Base-by-base conservation (phyloP, 768 basidiomycete genomes). In the Phylloporus scabripes region DNA sequence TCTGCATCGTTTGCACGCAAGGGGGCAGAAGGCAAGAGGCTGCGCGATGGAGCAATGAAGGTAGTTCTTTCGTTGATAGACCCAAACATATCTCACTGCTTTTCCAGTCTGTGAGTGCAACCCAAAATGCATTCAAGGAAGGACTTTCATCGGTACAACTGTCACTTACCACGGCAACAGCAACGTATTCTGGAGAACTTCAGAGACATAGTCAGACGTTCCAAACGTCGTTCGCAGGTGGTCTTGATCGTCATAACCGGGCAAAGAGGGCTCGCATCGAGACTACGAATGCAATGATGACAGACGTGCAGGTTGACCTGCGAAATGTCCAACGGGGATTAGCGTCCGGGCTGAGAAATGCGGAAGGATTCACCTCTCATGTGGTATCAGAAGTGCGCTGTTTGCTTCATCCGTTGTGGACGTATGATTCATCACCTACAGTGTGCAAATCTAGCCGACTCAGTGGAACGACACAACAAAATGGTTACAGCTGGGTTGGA, bases 241-340 rank as follows among this genome's bases (percentile, higher is more conserved):
- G 80, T 28, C 75, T 87, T 53, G 80, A 87, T 52, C 74, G 79
- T 51, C 70, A 85, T 57, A 67, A 70, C 37, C 73, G 78, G 46
- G 75, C 80, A 14, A 92, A 92, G 60, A 77, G 82, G 42, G 81
- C 81, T 33, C 78, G 88, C 37, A 59, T 83, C 2, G 85, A 87
- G 45, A 73, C 76, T 9, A 81, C 78, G 17, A 70, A 72, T 36
- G 61, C 69, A 3, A 67, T 87, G 59, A 68, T 67, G 26, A 64
- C 70, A 5, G 76, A 80, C 28, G 58, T 79, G 29, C 76, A 81
- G 53, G 70, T 74, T 28, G 75, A 81, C 42, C 78, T 79, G 57
- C 72, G 72, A 20, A 66, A 70, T 46, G 57, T 82, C 48, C 78
- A 82, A 51, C 70, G 73, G 11, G 74, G 73, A 9, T 58, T 83